Base-by-base conservation (phyloP, 495 filamentous ascomycete species). In the Neurospora sp. region DNA sequence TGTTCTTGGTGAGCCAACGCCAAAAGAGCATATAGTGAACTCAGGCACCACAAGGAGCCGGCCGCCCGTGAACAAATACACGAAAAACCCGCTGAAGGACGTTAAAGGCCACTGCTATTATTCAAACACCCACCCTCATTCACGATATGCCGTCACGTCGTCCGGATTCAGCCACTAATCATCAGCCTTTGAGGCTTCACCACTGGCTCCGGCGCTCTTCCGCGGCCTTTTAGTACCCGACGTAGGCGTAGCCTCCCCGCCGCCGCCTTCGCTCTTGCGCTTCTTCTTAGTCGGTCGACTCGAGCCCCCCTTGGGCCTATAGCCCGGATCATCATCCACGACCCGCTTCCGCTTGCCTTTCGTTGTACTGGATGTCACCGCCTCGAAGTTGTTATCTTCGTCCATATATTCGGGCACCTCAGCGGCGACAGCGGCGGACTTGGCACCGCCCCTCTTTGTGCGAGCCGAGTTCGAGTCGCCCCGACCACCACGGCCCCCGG, bases 231-330 rank as follows among this genome's bases (percentile, higher is more conserved):
- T 79, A 18, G 74, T n/a, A 18, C 31, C 70, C 1, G 69, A 42
- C 12, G 77, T 73, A 4, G 78, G 74, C 46, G 80, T 77, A 14
- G 65, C 76, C 71, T 76, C 79, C 46, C 22, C 73, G 68, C 68
- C 80, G 72, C 81, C 82, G 35, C 80, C 79, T 74, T 85, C 83
- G 48, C 82, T 82, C 81, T 83, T 83, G 37, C 83, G 77, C 85
- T 92, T 93, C 84, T 91, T 90, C 79, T 89, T 89, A 31, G 82
- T 84, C 0, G 88, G 83, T 69, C 91, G 85, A 71, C 85, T 90
- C 1, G 81, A 81, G 2, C 84, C 83, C 0, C 90, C 89, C 78
- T 93, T 93, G 4, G 91, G 89, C 74, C 90, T 81, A 76, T 93
- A 93, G 11, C 88, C 89, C 14, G 84, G 82, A 78, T 94, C 93